Conservation (phyloP, 768 basidiomycete species). For the Leccinum truebloodii region DNA sequence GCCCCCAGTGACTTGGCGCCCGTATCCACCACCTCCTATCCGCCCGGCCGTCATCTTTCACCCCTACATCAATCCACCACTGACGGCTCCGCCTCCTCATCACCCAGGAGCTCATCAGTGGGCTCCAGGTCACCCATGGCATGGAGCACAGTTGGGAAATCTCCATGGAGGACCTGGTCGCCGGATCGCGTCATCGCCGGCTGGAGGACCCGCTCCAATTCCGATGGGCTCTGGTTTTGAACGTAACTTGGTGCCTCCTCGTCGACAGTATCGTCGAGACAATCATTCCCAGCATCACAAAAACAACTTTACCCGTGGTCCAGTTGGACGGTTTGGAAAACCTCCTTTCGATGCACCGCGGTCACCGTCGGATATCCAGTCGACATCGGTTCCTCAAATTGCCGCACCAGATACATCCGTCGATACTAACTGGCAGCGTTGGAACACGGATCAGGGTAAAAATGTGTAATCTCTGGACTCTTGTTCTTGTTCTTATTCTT, state of each 20-base stretch:
- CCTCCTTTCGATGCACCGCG: conserved; percentile 19
- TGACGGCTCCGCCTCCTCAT: conserved; percentile 19
- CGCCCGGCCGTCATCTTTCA: conserved; percentile 35
- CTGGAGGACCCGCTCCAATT: conserved; percentile 16
- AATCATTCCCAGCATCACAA: conserved; percentile 31
- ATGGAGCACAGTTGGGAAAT: conserved; percentile 22
- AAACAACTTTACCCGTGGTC: conserved; percentile 23
- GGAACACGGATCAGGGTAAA: conserved; percentile 14
- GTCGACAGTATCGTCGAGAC: conserved; percentile 35
- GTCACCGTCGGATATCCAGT: conserved; percentile 20
- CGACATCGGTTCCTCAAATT: conserved; percentile 9
- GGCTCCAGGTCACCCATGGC: conserved; percentile 29
- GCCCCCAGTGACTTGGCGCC: conserved; percentile 35
- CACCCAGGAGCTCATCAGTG: conserved; percentile 24
- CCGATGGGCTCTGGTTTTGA: conserved; percentile 21
- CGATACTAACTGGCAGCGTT: conserved; percentile 25
- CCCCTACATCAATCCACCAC: conserved; percentile 29
- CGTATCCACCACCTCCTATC: conserved; percentile 34
- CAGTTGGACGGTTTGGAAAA: conserved; percentile 23
- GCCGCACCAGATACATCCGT: conserved; percentile 9
- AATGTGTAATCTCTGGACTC: conserved; percentile 2
- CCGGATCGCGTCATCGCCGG: conserved; percentile 15
- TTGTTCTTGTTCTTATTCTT: neutral
- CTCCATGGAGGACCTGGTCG: conserved; percentile 17
- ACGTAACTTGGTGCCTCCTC: conserved; percentile 27